Evolutionary conservation across 2,329 filamentous ascomycete genomes (phyloP).

Genomic region (Penicillium sp.): DNA sequence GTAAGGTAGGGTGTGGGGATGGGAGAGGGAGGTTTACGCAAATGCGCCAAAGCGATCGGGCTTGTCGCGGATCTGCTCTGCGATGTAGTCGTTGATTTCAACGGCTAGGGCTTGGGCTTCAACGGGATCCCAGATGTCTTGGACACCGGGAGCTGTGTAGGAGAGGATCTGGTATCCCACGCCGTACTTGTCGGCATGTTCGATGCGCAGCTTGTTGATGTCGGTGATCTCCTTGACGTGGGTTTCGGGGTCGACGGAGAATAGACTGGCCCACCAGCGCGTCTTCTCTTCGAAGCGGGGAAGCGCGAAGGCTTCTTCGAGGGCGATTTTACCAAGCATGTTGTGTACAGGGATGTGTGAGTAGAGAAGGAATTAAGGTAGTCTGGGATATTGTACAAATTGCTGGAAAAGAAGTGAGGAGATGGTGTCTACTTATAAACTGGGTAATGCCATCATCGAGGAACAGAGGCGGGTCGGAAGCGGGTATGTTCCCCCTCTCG

Average conservation of each 20-base stretch:
- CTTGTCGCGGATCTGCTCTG: constrained; percentile 34
- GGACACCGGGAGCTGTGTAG: constrained; percentile 43
- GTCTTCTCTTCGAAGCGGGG: constrained; percentile 52
- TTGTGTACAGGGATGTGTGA: too few species aligned
- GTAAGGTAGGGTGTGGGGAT: too few species aligned
- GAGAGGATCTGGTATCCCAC: constrained; percentile 43
- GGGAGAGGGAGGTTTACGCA: constrained; percentile 26
- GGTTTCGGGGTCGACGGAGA: constrained; percentile 50
- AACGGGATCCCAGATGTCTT: constrained; percentile 39
- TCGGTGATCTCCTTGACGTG: constrained; percentile 51
- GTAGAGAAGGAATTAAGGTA: too few species aligned
- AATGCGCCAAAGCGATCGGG: constrained; percentile 41
- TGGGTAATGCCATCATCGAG: too few species aligned
- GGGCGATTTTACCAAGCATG: constrained; percentile 54
- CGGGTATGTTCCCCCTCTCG: too few species aligned
- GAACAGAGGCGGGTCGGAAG: too few species aligned
- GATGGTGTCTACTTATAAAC: too few species aligned
- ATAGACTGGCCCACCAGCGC: constrained; percentile 54
- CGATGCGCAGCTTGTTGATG: constrained; percentile 36
- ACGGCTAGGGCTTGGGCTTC: constrained; percentile 40
- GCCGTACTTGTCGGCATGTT: constrained; percentile 40
- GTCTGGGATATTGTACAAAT: too few species aligned
- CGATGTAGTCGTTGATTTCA: constrained; percentile 43
- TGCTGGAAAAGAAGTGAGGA: too few species aligned
- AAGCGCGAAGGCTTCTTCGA: constrained; percentile 56